A percentile compares a stretch with the other conserved stretches of the same genome.
These are phyloP conservation scores for Linnemannia exigua DNA, from an alignment of 192 early-diverging fungal species.

Conservation along the genomic window DNA sequence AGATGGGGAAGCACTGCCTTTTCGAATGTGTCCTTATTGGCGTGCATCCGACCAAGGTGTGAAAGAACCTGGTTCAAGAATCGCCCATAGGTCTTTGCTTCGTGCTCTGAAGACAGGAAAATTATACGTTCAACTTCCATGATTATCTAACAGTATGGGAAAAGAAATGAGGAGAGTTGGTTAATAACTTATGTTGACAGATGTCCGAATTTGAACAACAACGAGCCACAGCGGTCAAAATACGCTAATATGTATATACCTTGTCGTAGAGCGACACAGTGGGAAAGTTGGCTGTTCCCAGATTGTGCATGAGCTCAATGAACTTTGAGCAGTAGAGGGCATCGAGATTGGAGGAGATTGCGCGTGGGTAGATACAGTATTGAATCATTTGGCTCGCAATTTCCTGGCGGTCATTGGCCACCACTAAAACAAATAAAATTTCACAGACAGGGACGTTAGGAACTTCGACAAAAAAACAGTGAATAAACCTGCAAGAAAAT, in stretches of 20 bases:
- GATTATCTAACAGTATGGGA: conserved; percentile 17
- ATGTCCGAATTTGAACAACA: neutral
- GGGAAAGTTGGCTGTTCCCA: conserved; percentile 79
- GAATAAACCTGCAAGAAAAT: neutral
- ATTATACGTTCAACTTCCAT: conserved; percentile 43
- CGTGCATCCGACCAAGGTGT: conserved; percentile 72
- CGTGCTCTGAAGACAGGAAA: conserved; percentile 75
- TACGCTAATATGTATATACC: conserved; percentile 56
- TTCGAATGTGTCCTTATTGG: conserved; percentile 62
- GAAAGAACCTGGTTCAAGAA: conserved; percentile 74
- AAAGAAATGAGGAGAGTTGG: neutral
- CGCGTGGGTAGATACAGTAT: conserved; percentile 80
- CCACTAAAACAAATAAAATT: neutral
- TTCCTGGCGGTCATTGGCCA: conserved; percentile 48
- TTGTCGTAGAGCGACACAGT: conserved; percentile 80
- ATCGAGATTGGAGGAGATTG: conserved; percentile 74
- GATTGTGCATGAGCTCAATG: conserved; percentile 75
- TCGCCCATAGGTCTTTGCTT: conserved; percentile 78
- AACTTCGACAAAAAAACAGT: neutral
- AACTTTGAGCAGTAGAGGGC: conserved; percentile 84
- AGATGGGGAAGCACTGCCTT: conserved; percentile 66
- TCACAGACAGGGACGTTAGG: no score
- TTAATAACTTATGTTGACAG: neutral
- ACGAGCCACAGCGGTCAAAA: neutral
- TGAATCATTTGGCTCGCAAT: conserved; percentile 70